Percentiles rank a stretch among this genome's conserved stretches.
Conservation (phyloP, 2,329 filamentous ascomycete genomes). For the Eurotiales sp. region DNA sequence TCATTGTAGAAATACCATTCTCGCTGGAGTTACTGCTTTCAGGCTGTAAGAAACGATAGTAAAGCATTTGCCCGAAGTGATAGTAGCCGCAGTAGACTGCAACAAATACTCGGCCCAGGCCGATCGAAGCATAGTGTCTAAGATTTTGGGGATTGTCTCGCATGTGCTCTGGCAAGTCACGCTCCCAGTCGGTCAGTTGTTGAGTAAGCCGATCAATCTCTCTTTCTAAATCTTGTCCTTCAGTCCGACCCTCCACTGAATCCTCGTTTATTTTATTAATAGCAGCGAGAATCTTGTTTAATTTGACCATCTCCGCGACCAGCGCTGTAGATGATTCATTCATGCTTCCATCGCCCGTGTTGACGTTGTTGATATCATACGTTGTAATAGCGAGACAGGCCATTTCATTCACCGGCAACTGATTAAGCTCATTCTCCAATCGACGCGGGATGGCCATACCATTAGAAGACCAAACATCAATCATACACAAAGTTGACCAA, state of each 20-base stretch:
- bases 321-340: conserved; percentile 20
- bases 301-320: conserved; percentile 37
- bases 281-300: conserved; percentile 37
- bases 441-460: background rate
- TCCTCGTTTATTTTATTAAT: conserved; percentile 39
- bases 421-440: background rate
- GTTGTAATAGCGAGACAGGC: background rate
- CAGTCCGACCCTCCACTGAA: conserved; percentile 25
- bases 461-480: background rate
- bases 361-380: background rate
- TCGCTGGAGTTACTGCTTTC: too few species aligned
- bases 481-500: background rate
- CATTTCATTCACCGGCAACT: background rate
- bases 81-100: conserved; percentile 48
- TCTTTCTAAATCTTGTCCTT: conserved; percentile 15
- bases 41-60: conserved; percentile 44
- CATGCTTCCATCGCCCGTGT: background rate
- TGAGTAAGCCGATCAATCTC: conserved; percentile 28
- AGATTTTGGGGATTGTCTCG: conserved; percentile 41
- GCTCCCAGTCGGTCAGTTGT: conserved; percentile 35
- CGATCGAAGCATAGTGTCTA: conserved; percentile 30
- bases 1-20: background rate
- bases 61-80: conserved; percentile 45
- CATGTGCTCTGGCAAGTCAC: conserved; percentile 32
- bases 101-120: conserved; percentile 43